A percentile compares a stretch with the other conserved stretches of the same genome.
Evolutionary conservation across 768 basidiomycete species (phyloP).

Genomic region (Collybia mongolica): DNA sequence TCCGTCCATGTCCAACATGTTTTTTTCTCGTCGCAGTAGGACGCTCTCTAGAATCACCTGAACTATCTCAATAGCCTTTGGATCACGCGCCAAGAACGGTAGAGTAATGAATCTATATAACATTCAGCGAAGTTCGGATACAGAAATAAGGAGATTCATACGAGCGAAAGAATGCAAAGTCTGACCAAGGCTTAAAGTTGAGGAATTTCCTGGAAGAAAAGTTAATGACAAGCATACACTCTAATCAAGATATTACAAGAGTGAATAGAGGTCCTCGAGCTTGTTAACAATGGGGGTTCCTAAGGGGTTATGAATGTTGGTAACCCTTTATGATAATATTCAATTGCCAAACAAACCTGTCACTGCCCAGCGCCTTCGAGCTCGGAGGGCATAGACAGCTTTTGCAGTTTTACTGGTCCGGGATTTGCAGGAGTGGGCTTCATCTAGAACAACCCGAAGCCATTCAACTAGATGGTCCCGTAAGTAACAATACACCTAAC

Average conservation of each 20-base stretch:
- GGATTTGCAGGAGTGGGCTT: slow-evolving; percentile 95
- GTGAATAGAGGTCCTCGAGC: slow-evolving; percentile 87
- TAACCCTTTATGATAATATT: not conserved
- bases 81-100: slow-evolving; percentile 88
- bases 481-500: not conserved
- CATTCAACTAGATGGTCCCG: slow-evolving; percentile 57
- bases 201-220: slow-evolving; percentile 63
- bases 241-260: slow-evolving; percentile 42
- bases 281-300: slow-evolving; percentile 96
- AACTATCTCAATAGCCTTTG: slow-evolving; percentile 92
- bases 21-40: slow-evolving; percentile 88
- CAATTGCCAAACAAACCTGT: slow-evolving; percentile 49
- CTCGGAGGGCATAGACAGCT: slow-evolving; percentile 82
- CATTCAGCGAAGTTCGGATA: slow-evolving; percentile 3
- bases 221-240: not conserved
- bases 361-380: slow-evolving; percentile 85
- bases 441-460: slow-evolving; percentile 84
- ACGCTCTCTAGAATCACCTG: slow-evolving; percentile 92
- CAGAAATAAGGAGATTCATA: slow-evolving; percentile 30
- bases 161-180: slow-evolving; percentile 88
- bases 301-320: slow-evolving; percentile 13
- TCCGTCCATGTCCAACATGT: slow-evolving; percentile 84
- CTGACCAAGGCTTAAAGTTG: slow-evolving; percentile 78
- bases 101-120: slow-evolving; percentile 76
- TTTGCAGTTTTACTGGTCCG: slow-evolving; percentile 84